Evolutionary conservation across 176 grass and related monocot species (phyloP), one percentile per base, ranked within the genome.

Genomic region (Tillandsia fasciculata): DNA sequence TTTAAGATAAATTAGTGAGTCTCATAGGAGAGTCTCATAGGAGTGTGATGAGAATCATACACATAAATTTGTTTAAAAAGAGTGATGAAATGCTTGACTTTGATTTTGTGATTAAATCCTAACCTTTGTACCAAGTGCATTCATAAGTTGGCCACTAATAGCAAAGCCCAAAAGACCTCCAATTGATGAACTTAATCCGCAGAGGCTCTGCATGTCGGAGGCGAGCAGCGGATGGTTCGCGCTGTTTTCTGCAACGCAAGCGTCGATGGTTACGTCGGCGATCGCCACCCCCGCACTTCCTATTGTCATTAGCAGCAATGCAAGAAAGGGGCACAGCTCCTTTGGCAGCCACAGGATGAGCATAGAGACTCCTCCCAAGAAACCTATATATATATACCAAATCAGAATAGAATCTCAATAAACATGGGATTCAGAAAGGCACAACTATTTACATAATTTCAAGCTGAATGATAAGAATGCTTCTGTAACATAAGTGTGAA

Each of bases 141-240:
- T 83, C 54, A 96, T 79, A 51, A 96, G 87, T 75, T 87, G 71
- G 15, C 91, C 91, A 74, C 91, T 96, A 68, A 86, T 85, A 14
- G 91, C 90, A 49, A 87, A 96, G 66, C 91, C 91, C 79, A 96
- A 74, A 79, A 96, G 91, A 22, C 87, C 79, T 68, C 91, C 91
- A 52, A 91, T 71, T 72, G 91, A 91, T 15, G 82, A 48, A 88
- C 87, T 86, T 5, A 96, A 86, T 69, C 79, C 85, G 77, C 79
- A 85, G 67, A 96, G 81, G 87, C 79, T 96, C 68, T 91, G 89
- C 84, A 91, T 90, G 22, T 96, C 87, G 67, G 91, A 67, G 67
- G 85, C 85, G 49, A 96, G 87, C 72, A 82, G 67, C 65, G 91
- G 87, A 47, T 79, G 70, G 47, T 52, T 70, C 28, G 75, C 83